These are phyloP conservation scores for Smithsoniella earleae DNA, from an alignment of 163 green algal genomes.

Conservation along the genomic window DNA sequence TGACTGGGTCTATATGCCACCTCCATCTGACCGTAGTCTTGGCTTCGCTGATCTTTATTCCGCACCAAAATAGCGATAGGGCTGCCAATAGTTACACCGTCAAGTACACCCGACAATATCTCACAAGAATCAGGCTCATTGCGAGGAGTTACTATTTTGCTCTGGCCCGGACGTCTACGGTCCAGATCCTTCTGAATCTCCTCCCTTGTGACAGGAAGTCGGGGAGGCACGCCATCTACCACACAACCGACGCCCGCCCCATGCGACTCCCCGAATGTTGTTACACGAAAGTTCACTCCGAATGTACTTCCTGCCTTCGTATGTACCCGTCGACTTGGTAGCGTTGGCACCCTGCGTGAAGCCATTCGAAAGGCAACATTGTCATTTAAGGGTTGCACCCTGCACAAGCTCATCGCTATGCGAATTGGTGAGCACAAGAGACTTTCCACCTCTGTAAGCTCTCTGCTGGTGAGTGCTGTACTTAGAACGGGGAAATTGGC, in stretches of 20 bases:
- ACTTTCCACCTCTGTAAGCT: too few relatives aligned
- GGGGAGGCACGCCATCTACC: conserved; percentile 87
- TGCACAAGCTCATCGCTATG: too few relatives aligned
- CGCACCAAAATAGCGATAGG: conserved; percentile 92
- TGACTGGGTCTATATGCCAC: conserved; percentile 91
- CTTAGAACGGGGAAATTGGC: too few relatives aligned
- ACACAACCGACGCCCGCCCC: conserved; percentile 93
- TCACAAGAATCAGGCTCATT: conserved; percentile 90
- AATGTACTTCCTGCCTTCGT: conserved; percentile 52
- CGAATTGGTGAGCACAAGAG: too few relatives aligned
- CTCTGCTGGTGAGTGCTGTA: too few relatives aligned
- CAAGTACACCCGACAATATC: conserved; percentile 68
- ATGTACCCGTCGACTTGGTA: neutral
- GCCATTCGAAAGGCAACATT: too few relatives aligned
- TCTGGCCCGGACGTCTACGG: conserved; percentile 83
- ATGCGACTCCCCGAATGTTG: conserved; percentile 90
- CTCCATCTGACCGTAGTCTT: conserved; percentile 95
- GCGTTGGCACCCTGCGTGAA: too few relatives aligned
- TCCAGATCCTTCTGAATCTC: conserved; percentile 86
- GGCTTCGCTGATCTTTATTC: conserved; percentile 89
- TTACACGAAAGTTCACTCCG: conserved; percentile 66
- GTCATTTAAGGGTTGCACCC: too few relatives aligned
- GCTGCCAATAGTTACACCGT: conserved; percentile 77
- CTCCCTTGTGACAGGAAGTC: conserved; percentile 73
- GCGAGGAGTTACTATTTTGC: conserved; percentile 89